These are phyloP conservation scores for Cymbidium sinense DNA, from an alignment of 106 monocot genomes.

Conservation along the genomic window DNA sequence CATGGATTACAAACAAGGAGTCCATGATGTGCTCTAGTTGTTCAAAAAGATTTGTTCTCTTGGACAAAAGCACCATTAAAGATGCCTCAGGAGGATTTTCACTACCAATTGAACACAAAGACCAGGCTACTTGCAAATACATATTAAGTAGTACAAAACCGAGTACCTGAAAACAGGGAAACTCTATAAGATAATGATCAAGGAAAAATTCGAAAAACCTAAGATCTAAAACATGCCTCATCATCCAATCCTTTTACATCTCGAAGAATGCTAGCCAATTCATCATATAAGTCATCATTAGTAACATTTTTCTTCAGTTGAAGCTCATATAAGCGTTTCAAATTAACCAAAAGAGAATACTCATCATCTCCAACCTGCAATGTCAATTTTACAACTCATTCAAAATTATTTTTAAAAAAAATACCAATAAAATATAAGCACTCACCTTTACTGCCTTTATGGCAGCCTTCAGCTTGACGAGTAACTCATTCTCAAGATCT, in stretches of 20 bases:
- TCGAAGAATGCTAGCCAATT: conserved; percentile 54
- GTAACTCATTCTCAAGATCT: conserved; percentile 81
- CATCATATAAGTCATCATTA: conserved; percentile 69
- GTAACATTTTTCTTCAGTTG: conserved; percentile 66
- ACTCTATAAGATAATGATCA: not conserved
- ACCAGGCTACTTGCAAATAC: conserved; percentile 87
- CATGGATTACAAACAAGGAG: conserved; percentile 32
- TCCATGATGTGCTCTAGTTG: conserved; percentile 49
- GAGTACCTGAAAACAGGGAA: conserved; percentile 52
- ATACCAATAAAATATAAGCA: conserved; percentile 5
- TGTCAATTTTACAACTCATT: conserved; percentile 14
- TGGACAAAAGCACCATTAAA: conserved; percentile 41
- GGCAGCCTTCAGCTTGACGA: conserved; percentile 66
- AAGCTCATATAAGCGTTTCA: conserved; percentile 85
- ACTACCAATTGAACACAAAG: conserved; percentile 52
- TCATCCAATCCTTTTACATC: conserved; percentile 60
- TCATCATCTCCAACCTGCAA: conserved; percentile 88
- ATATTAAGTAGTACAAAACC: conserved; percentile 92
- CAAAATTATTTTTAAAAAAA: not conserved
- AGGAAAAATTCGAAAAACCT: not conserved
- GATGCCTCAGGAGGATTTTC: conserved; percentile 73
- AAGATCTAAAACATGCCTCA: conserved; percentile 41
- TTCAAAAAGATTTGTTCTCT: conserved; percentile 54
- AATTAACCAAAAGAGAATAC: conserved; percentile 89
- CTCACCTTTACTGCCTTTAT: conserved; percentile 73